phyloP scores from a whole-genome alignment of 371 early-diverging fungal species.

The Mucor mucedo region DNA sequence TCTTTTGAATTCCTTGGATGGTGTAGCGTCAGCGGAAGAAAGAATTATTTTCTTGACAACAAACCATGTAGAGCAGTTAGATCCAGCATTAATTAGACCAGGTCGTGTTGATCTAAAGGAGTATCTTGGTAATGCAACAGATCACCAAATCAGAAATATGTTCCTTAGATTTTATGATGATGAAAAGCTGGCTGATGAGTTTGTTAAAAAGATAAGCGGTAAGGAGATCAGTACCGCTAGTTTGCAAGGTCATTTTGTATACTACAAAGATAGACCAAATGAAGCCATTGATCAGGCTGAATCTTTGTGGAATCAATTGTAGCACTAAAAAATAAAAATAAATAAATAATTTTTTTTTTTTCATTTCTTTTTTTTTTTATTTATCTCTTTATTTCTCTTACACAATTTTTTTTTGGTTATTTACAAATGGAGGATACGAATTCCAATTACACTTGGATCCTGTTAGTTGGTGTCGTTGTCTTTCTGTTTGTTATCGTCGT shows the following conservation, averaged over 20 bases:
- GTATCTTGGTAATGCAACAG: constrained; percentile 85
- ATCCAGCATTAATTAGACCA: constrained; percentile 97
- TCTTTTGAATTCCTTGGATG: constrained; percentile 98
- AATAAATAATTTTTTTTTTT: constrained; percentile 3
- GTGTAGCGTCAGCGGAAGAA: constrained; percentile 98
- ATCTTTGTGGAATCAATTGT: constrained; percentile 37
- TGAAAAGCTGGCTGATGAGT: constrained; percentile 66
- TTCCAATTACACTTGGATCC: constrained; percentile 46
- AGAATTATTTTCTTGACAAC: constrained; percentile 99
- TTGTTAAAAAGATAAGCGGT: constrained; percentile 64
- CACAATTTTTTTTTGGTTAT: background rate
- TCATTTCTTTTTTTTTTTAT: constrained; percentile 14
- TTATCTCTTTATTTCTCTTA: constrained; percentile 10
- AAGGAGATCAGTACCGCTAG: constrained; percentile 79
- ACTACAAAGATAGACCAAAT: constrained; percentile 78
- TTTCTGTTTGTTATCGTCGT: constrained; percentile 48
- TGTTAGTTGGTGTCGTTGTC: constrained; percentile 53
- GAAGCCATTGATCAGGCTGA: constrained; percentile 65
- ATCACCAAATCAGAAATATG: constrained; percentile 79
- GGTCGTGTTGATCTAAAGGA: constrained; percentile 98
- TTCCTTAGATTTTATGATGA: constrained; percentile 88
- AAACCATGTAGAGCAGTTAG: constrained; percentile 95
- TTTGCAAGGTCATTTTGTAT: constrained; percentile 96
- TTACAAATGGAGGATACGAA: constrained; percentile 11
- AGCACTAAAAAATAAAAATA: constrained; percentile 5